phyloP scores from a whole-genome alignment of 1,139 yeast genomes.

The Chernovozyma aurita region DNA sequence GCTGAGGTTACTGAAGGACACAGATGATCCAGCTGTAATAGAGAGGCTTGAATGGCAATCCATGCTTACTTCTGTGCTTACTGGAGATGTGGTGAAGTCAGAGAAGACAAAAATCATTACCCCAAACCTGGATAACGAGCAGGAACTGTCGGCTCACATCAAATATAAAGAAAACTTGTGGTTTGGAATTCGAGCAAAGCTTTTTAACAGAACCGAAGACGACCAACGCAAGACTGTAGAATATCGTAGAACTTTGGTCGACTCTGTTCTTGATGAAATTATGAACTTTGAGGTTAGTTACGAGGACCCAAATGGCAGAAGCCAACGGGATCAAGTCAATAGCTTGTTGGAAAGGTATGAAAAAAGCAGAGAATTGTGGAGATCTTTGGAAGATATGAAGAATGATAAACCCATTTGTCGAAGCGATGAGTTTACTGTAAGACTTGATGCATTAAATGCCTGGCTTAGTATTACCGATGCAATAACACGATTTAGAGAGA shows the following conservation, averaged over 20 bases:
- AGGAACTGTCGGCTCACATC: conserved; percentile 48
- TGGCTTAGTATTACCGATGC: conserved; percentile 67
- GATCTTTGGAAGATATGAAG: conserved; percentile 72
- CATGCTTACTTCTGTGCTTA: conserved; percentile 83
- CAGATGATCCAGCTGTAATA: conserved; percentile 59
- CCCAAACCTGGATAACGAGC: conserved; percentile 39
- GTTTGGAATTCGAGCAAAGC: conserved; percentile 75
- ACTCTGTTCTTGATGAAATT: conserved; percentile 68
- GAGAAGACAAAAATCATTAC: conserved; percentile 79
- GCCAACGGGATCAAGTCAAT: conserved; percentile 48
- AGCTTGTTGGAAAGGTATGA: conserved; percentile 59
- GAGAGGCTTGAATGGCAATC: conserved; percentile 96
- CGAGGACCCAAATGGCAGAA: conserved; percentile 23
- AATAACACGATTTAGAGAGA: conserved; percentile 1
- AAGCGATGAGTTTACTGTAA: conserved; percentile 56
- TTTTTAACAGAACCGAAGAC: conserved; percentile 74
- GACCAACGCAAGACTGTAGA: conserved; percentile 74
- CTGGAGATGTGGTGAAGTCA: conserved; percentile 90
- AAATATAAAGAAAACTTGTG: conserved; percentile 76
- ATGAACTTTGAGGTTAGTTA: conserved; percentile 54
- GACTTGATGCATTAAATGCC: conserved; percentile 75
- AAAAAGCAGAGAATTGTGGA: conserved; percentile 74
- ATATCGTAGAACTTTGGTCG: conserved; percentile 70
- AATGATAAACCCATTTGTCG: conserved; percentile 72
- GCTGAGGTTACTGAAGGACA: conserved; percentile 19